These are phyloP conservation scores for Erysiphe pulchra DNA, from an alignment of 2,329 filamentous ascomycete genomes.

Conservation along the genomic window DNA sequence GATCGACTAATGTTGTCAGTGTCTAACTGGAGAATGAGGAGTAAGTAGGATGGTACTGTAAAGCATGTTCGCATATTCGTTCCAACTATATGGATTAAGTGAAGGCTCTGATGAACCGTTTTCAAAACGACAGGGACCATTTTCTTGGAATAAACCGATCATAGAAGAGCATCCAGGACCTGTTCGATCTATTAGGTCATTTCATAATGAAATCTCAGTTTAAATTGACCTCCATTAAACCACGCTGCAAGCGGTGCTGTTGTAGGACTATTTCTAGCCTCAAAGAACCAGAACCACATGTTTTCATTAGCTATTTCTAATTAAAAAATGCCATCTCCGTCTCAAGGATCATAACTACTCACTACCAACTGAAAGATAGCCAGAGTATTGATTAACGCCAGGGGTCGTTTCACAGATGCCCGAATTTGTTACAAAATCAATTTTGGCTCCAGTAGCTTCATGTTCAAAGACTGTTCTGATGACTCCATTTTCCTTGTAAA, in stretches of 20 bases:
- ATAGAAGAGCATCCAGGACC: slow-evolving; percentile 25
- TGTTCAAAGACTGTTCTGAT: slow-evolving; percentile 23
- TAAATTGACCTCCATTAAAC: slow-evolving; percentile 17
- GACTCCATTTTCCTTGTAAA: slow-evolving; percentile 14
- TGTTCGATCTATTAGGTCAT: neutral
- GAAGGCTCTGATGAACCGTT: slow-evolving; percentile 17
- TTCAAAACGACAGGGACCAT: slow-evolving; percentile 18
- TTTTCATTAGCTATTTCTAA: slow-evolving; percentile 6
- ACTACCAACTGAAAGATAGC: slow-evolving; percentile 22
- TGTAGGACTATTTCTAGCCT: slow-evolving; percentile 24
- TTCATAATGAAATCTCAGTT: neutral
- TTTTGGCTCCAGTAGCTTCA: slow-evolving; percentile 18
- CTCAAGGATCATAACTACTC: neutral
- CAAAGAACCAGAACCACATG: slow-evolving; percentile 26
- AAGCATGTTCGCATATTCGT: slow-evolving; percentile 17
- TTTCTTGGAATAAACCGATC: slow-evolving; percentile 31
- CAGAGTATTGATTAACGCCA: slow-evolving; percentile 24
- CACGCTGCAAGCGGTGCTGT: slow-evolving; percentile 19
- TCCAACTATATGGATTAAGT: slow-evolving; percentile 17
- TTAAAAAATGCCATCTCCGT: slow-evolving; percentile 9
- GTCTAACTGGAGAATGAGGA: neutral
- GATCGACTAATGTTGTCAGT: slow-evolving; percentile 9
- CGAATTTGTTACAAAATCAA: slow-evolving; percentile 24
- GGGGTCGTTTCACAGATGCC: slow-evolving; percentile 24
- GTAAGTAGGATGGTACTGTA: slow-evolving; percentile 5